These are phyloP conservation scores for Geotrichum fermentans DNA, from an alignment of 1,139 yeast species.

Conservation along the genomic window DNA sequence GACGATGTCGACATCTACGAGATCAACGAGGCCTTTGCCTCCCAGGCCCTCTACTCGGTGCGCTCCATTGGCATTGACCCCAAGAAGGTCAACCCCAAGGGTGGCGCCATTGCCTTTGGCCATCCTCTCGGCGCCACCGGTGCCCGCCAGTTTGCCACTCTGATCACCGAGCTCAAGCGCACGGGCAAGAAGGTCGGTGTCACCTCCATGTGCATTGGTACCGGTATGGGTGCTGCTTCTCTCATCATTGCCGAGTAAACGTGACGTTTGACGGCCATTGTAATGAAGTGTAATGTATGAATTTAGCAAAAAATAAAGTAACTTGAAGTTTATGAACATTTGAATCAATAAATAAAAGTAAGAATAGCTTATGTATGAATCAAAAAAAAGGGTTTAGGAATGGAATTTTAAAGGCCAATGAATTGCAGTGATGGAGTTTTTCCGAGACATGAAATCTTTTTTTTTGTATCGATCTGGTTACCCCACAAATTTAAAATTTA, in stretches of 20 bases:
- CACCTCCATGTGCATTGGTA: slow-evolving; percentile 95
- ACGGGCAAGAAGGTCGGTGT: slow-evolving; percentile 75
- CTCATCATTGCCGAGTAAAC: slow-evolving; percentile 64
- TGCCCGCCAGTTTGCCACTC: slow-evolving; percentile 88
- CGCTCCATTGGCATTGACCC: slow-evolving; percentile 59
- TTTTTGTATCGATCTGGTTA: too few species aligned
- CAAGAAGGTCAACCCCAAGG: slow-evolving; percentile 78
- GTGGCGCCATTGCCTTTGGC: slow-evolving; percentile 95
- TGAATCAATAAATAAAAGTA: too few species aligned
- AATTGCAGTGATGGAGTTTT: too few species aligned
- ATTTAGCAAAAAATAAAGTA: too few species aligned
- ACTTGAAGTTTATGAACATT: too few species aligned
- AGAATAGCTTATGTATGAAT: too few species aligned
- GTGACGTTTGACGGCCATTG: too few species aligned
- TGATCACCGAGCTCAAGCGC: slow-evolving; percentile 67
- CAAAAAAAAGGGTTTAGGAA: too few species aligned
- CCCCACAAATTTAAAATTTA: too few species aligned
- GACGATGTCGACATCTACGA: slow-evolving; percentile 73
- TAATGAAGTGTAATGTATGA: too few species aligned
- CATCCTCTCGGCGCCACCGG: slow-evolving; percentile 97
- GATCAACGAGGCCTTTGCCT: slow-evolving; percentile 94
- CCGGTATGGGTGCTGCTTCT: slow-evolving; percentile 98
- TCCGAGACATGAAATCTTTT: too few species aligned
- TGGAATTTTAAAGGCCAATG: too few species aligned
- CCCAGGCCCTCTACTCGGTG: slow-evolving; percentile 80